These are phyloP conservation scores for Syzygium aqueum DNA, from an alignment of 345 rosid species.

Conservation along the genomic window DNA sequence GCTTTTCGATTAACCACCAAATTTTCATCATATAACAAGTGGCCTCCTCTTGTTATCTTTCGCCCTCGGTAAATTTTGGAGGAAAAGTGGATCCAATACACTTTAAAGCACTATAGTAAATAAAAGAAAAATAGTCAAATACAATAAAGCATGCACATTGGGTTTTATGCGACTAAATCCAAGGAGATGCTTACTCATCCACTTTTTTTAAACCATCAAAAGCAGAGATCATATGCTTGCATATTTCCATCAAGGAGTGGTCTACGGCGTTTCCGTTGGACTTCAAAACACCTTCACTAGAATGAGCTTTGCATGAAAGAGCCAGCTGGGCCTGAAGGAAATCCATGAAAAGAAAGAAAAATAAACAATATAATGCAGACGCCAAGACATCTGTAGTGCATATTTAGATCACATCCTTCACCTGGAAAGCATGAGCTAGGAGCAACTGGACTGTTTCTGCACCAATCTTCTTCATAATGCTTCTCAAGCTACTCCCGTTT, in stretches of 20 bases:
- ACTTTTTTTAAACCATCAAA: conserved; percentile 33
- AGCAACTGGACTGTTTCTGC: conserved; percentile 56
- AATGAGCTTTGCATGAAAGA: conserved; percentile 7
- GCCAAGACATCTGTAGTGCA: neutral
- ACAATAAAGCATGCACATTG: neutral
- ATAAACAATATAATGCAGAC: neutral
- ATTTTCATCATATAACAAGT: neutral
- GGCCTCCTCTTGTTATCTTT: neutral
- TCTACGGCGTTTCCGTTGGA: conserved; percentile 13
- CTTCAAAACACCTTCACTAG: neutral
- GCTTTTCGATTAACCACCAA: neutral
- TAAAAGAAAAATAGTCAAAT: neutral
- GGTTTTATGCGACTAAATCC: neutral
- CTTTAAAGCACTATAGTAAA: neutral
- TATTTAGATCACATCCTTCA: conserved; percentile 8
- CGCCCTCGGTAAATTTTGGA: neutral
- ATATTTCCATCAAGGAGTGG: conserved; percentile 40
- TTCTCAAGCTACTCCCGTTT: conserved; percentile 25
- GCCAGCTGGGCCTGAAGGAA: conserved; percentile 51
- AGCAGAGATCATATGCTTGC: conserved; percentile 48
- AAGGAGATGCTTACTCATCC: conserved; percentile 36
- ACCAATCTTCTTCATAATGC: conserved; percentile 47
- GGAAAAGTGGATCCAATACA: neutral
- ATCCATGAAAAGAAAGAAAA: neutral
- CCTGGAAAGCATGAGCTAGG: conserved; percentile 73